Percentiles rank a stretch among this genome's conserved stretches.
phyloP scores from a whole-genome alignment of 2,329 filamentous ascomycete genomes.

The Curvularia verruculosa region DNA sequence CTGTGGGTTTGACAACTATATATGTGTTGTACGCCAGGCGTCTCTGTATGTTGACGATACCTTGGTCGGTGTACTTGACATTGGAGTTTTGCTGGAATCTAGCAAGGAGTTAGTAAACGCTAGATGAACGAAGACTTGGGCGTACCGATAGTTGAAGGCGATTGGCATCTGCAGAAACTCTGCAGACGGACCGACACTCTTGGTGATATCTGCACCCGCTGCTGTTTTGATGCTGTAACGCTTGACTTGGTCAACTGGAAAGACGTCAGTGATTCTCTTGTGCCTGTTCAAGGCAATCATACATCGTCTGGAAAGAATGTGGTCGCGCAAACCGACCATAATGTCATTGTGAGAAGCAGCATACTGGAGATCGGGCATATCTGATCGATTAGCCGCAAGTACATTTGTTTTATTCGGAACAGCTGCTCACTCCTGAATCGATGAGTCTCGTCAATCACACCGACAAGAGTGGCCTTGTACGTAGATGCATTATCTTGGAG shows the following conservation, averaged over 20 bases:
- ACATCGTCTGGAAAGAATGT: slow-evolving; percentile 75
- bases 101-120: neutral
- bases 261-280: neutral
- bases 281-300: slow-evolving; percentile 31
- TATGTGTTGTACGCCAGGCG: slow-evolving; percentile 37
- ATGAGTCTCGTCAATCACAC: slow-evolving; percentile 78
- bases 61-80: slow-evolving; percentile 63
- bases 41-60: slow-evolving; percentile 39
- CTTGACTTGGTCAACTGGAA: slow-evolving; percentile 62
- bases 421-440: slow-evolving; percentile 71
- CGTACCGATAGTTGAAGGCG: slow-evolving; percentile 68
- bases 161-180: slow-evolving; percentile 76
- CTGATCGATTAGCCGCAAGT: slow-evolving; percentile 47
- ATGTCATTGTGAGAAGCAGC: slow-evolving; percentile 72
- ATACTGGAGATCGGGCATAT: slow-evolving; percentile 85
- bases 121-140: neutral
- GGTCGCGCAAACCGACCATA: slow-evolving; percentile 71
- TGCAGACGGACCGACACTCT: slow-evolving; percentile 78
- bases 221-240: slow-evolving; percentile 61
- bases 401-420: neutral
- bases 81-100: slow-evolving; percentile 86
- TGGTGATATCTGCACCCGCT: slow-evolving; percentile 62
- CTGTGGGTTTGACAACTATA: slow-evolving; percentile 66
- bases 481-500: slow-evolving; percentile 72
- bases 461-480: slow-evolving; percentile 73